Percentiles rank a stretch among this genome's conserved stretches.
These are phyloP conservation scores for Cercospora sojina DNA, from an alignment of 2,329 filamentous ascomycete genomes.

Conservation along the genomic window DNA sequence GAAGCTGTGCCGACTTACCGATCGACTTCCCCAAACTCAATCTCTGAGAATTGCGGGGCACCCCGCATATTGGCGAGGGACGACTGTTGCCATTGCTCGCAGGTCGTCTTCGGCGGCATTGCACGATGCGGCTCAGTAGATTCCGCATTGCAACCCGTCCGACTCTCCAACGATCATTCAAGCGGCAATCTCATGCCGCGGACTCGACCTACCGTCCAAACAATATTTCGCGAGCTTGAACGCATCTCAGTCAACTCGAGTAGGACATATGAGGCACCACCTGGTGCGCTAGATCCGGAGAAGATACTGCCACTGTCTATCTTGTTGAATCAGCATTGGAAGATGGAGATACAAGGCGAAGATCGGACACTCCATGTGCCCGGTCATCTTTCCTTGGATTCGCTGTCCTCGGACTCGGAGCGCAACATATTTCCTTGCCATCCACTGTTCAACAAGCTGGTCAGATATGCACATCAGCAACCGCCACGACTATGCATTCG, in stretches of 20 bases:
- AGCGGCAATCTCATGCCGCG: slow-evolving; percentile 14
- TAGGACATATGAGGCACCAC: slow-evolving; percentile 17
- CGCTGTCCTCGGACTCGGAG: slow-evolving; percentile 15
- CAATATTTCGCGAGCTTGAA: slow-evolving; percentile 24
- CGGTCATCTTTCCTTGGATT: slow-evolving; percentile 12
- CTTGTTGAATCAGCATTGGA: slow-evolving; percentile 21
- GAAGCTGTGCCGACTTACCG: slow-evolving; percentile 8
- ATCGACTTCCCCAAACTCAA: slow-evolving; percentile 16
- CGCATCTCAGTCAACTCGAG: slow-evolving; percentile 21
- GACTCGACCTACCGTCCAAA: slow-evolving; percentile 21
- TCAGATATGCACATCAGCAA: slow-evolving; percentile 41
- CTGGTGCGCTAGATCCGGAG: slow-evolving; percentile 10
- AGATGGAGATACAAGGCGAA: slow-evolving; percentile 23
- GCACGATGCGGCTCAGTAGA: background rate
- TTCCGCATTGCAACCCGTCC: background rate
- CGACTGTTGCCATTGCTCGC: background rate
- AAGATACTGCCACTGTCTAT: slow-evolving; percentile 21
- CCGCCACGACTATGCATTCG: slow-evolving; percentile 42
- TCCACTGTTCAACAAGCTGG: slow-evolving; percentile 43
- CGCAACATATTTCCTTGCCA: slow-evolving; percentile 36
- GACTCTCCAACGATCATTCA: background rate
- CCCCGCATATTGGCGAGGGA: background rate
- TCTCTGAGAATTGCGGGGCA: background rate
- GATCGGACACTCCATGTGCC: slow-evolving; percentile 32
- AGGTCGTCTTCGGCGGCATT: background rate